phyloP scores from a whole-genome alignment of 306 rosid genomes.

The Sesbania bispinosa region DNA sequence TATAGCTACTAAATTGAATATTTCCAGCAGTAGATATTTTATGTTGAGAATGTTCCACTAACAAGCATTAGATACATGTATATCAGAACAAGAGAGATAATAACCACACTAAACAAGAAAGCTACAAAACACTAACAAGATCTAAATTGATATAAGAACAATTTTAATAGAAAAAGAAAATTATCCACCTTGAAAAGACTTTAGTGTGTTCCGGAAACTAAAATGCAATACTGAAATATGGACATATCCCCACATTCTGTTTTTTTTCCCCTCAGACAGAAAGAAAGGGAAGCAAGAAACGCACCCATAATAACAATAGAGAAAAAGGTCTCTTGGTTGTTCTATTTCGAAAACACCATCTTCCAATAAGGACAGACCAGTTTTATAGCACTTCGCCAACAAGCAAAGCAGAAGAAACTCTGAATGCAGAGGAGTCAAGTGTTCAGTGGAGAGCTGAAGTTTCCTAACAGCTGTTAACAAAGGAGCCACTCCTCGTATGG shows the following conservation, averaged over 20 bases:
- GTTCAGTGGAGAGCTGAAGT: slow-evolving; percentile 65
- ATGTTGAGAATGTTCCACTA: not conserved
- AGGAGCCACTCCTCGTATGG: slow-evolving; percentile 84
- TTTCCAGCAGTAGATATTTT: not conserved
- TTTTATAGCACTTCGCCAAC: slow-evolving; percentile 78
- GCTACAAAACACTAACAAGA: not conserved
- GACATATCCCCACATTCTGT: not conserved
- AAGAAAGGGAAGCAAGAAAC: slow-evolving; percentile 26
- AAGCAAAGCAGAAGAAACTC: slow-evolving; percentile 89
- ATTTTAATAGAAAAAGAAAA: not conserved
- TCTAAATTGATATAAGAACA: not conserved
- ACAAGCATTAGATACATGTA: not conserved
- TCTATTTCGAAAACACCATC: slow-evolving; percentile 76
- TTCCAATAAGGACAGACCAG: slow-evolving; percentile 70
- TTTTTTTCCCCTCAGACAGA: not conserved
- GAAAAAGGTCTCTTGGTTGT: slow-evolving; percentile 88
- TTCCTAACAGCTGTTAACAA: slow-evolving; percentile 68
- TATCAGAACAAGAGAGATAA: not conserved
- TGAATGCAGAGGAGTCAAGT: slow-evolving; percentile 75
- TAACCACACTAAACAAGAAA: not conserved
- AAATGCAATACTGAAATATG: not conserved
- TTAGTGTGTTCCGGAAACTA: not conserved
- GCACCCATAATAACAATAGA: slow-evolving; percentile 92
- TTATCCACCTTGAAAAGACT: not conserved
- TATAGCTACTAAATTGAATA: not conserved